Evolutionary conservation across 1,284 basidiomycete species (phyloP).

Genomic region (Somion occarium): DNA sequence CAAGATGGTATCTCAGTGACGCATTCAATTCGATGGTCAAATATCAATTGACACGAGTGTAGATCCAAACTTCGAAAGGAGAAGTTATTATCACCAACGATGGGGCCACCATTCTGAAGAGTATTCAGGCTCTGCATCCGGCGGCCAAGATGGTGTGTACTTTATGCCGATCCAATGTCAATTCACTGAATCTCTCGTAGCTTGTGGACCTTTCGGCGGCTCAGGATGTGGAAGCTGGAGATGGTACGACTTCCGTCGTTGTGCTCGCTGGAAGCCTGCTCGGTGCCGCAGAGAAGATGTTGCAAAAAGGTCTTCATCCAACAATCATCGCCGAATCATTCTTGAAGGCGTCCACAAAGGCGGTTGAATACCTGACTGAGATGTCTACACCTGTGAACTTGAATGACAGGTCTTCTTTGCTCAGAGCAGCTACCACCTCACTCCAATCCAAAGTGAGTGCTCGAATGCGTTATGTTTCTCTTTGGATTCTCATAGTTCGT

Average conservation of each 20-base stretch:
- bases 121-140: constrained; percentile 96
- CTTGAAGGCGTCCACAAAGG: constrained; percentile 87
- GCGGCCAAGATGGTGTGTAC: constrained; percentile 90
- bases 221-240: constrained; percentile 98
- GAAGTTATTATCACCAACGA: constrained; percentile 99
- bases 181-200: constrained; percentile 34
- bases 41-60: no score
- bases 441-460: constrained; percentile 89
- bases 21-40: no score
- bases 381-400: constrained; percentile 93
- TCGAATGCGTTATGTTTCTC: background rate
- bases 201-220: constrained; percentile 97
- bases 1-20: constrained; percentile 85
- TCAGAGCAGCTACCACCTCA: constrained; percentile 93
- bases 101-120: constrained; percentile 96
- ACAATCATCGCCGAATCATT: constrained; percentile 98
- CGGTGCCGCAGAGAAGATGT: constrained; percentile 94
- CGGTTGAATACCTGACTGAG: constrained; percentile 92
- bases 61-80: constrained; percentile 98
- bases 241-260: constrained; percentile 98
- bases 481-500: constrained; percentile 7
- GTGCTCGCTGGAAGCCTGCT: constrained; percentile 93
- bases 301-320: constrained; percentile 96
- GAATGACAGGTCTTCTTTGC: constrained; percentile 80
- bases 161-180: constrained; percentile 8